These are phyloP conservation scores for Aspergillus japonicus DNA, from an alignment of 2,329 filamentous ascomycete species.

Conservation along the genomic window DNA sequence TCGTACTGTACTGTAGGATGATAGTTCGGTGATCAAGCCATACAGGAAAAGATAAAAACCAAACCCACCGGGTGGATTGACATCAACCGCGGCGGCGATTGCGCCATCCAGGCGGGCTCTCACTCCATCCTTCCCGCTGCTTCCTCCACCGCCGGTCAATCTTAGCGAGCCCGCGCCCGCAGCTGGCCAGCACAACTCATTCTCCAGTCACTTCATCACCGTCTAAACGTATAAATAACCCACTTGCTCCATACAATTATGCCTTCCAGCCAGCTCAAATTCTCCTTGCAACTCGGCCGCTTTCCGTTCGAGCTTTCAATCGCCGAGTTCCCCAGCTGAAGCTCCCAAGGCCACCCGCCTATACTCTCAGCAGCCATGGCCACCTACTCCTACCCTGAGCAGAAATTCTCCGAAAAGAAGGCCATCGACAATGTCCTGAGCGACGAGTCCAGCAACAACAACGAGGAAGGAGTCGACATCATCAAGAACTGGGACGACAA, in stretches of 20 bases:
- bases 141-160: background rate
- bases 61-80: background rate
- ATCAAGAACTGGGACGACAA: constrained; percentile 28
- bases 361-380: background rate
- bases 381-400: background rate
- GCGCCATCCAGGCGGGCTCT: constrained; percentile 23
- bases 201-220: no score
- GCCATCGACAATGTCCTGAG: constrained; percentile 1
- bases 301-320: background rate
- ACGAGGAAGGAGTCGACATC: constrained; percentile 14
- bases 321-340: background rate
- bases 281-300: background rate
- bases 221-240: background rate
- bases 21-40: background rate
- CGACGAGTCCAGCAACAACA: constrained; percentile 1
- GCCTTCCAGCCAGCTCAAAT: background rate
- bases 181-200: background rate
- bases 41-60: background rate
- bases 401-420: background rate
- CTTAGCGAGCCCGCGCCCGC: background rate
- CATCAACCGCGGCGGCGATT: constrained; percentile 17
- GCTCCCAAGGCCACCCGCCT: background rate
- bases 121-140: background rate
- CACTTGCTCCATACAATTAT: background rate
- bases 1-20: background rate